These are phyloP conservation scores for Plasmopara halstedii DNA, from an alignment of 352 stramenopile species.

Conservation along the genomic window DNA sequence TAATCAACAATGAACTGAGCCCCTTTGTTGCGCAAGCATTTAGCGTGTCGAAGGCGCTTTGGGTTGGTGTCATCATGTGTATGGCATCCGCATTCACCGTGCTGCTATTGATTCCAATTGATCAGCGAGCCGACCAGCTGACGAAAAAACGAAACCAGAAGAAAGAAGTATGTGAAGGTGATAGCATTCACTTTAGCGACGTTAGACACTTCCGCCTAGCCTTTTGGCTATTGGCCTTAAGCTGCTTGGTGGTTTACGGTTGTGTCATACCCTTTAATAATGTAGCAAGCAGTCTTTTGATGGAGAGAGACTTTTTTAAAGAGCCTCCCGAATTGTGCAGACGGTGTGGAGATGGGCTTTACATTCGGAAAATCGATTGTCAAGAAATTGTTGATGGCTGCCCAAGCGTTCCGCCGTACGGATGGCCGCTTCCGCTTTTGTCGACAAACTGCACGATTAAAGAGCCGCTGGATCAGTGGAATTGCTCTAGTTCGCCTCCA, in stretches of 20 bases:
- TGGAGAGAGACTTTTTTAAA: slow-evolving; percentile 88
- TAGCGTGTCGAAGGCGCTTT: slow-evolving; percentile 71
- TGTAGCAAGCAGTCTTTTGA: slow-evolving; percentile 86
- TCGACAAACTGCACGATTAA: slow-evolving; percentile 70
- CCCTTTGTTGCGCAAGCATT: slow-evolving; percentile 62
- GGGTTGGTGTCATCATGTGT: slow-evolving; percentile 82
- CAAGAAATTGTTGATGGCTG: slow-evolving; percentile 35
- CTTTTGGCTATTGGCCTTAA: slow-evolving; percentile 88
- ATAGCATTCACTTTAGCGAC: slow-evolving; percentile 64
- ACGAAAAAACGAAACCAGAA: slow-evolving; percentile 17
- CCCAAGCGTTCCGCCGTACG: slow-evolving; percentile 58
- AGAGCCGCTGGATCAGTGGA: slow-evolving; percentile 42
- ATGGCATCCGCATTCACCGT: slow-evolving; percentile 56
- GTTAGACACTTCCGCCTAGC: slow-evolving; percentile 71
- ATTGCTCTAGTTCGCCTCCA: slow-evolving; percentile 46
- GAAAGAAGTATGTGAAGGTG: slow-evolving; percentile 11
- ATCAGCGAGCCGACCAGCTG: slow-evolving; percentile 48
- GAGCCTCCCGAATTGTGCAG: slow-evolving; percentile 37
- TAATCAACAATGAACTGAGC: slow-evolving; percentile 90
- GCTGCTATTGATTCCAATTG: slow-evolving; percentile 72
- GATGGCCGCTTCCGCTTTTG: slow-evolving; percentile 62
- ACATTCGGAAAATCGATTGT: slow-evolving; percentile 47
- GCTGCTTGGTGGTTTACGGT: slow-evolving; percentile 89
- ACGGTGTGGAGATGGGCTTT: slow-evolving; percentile 52
- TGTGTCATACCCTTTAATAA: slow-evolving; percentile 94